Evolutionary conservation across 208 protist genomes (phyloP).

Genomic region (Leishmania lainsoni): DNA sequence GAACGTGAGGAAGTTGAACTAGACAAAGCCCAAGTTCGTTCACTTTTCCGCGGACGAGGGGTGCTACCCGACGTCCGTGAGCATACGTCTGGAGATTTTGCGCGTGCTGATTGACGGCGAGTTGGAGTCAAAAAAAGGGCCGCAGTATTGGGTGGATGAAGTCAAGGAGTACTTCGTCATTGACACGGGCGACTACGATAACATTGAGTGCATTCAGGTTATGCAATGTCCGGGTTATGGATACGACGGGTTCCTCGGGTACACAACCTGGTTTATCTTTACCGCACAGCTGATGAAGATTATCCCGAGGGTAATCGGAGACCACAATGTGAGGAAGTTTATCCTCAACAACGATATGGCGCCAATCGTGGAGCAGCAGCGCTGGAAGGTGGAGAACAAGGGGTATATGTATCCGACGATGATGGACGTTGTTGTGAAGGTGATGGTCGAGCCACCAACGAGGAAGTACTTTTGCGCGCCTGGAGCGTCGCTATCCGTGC

Average conservation of each 20-base stretch:
- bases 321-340: slow-evolving; percentile 41
- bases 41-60: slow-evolving; percentile 88
- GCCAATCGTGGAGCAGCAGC: slow-evolving; percentile 59
- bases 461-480: slow-evolving; percentile 71
- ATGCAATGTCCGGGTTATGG: slow-evolving; percentile 73
- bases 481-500: slow-evolving; percentile 75
- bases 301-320: slow-evolving; percentile 61
- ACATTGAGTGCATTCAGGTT: slow-evolving; percentile 82
- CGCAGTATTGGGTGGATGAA: slow-evolving; percentile 73
- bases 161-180: slow-evolving; percentile 87
- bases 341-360: slow-evolving; percentile 56
- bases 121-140: slow-evolving; percentile 70
- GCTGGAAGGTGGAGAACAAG: slow-evolving; percentile 61
- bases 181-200: slow-evolving; percentile 62
- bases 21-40: slow-evolving; percentile 70
- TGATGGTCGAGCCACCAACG: slow-evolving; percentile 73
- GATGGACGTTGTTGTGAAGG: slow-evolving; percentile 67
- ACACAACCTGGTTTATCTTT: slow-evolving; percentile 73
- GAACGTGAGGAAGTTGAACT: slow-evolving; percentile 55
- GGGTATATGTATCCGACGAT: slow-evolving; percentile 57
- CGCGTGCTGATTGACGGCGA: slow-evolving; percentile 76
- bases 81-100: slow-evolving; percentile 89
- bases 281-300: slow-evolving; percentile 76
- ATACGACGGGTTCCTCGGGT: slow-evolving; percentile 85
- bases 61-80: slow-evolving; percentile 88